Percentiles rank a stretch among this genome's conserved stretches.
phyloP scores from a whole-genome alignment of 2,329 filamentous ascomycete genomes.

The Coleophoma eucalyptorum region DNA sequence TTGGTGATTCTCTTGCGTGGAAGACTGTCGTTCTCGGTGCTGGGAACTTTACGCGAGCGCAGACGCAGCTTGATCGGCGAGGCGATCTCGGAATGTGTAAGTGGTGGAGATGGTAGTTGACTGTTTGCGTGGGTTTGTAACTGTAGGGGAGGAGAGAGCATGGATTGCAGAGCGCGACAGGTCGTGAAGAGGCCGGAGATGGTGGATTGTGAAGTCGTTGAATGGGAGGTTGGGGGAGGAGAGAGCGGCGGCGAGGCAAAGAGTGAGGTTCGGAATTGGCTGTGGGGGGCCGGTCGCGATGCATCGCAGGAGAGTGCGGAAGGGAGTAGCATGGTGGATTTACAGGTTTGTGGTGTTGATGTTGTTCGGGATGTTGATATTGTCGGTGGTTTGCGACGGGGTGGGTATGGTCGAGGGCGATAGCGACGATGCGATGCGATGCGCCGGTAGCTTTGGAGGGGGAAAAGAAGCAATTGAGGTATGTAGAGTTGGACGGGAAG shows the following conservation, averaged over 20 bases:
- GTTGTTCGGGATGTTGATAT: background rate
- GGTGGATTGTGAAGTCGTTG: slow-evolving; percentile 26
- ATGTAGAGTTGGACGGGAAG: no score
- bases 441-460: no score
- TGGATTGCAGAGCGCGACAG: slow-evolving; percentile 58
- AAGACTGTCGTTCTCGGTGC: slow-evolving; percentile 17
- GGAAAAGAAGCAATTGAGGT: no score
- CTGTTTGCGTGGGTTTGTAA: slow-evolving; percentile 26
- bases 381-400: background rate
- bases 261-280: slow-evolving; percentile 35
- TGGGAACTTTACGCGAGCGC: slow-evolving; percentile 36
- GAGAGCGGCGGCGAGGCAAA: slow-evolving; percentile 52
- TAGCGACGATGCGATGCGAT: no score
- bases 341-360: background rate
- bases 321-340: slow-evolving; percentile 50
- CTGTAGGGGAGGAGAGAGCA: slow-evolving; percentile 40
- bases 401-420: no score
- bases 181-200: slow-evolving; percentile 54
- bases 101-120: slow-evolving; percentile 52
- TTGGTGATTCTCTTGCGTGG: slow-evolving; percentile 43
- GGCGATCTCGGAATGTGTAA: slow-evolving; percentile 28
- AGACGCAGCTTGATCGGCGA: slow-evolving; percentile 49
- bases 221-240: slow-evolving; percentile 46
- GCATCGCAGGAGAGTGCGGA: slow-evolving; percentile 54
- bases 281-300: slow-evolving; percentile 34